Evolutionary conservation across 768 basidiomycete genomes (phyloP).

Genomic region (Amanita jacksonii): DNA sequence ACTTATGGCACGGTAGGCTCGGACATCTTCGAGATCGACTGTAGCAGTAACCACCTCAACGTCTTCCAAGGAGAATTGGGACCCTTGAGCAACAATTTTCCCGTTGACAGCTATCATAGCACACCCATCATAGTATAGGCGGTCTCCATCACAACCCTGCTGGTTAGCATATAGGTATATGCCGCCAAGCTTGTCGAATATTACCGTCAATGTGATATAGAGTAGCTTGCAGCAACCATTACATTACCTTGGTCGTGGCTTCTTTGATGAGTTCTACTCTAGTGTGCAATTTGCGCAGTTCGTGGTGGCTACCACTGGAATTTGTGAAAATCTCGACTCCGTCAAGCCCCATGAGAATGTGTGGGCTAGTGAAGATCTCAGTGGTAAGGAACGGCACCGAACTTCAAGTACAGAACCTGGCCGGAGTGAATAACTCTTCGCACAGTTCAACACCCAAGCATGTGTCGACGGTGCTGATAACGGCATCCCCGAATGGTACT

Average conservation of each 20-base stretch:
- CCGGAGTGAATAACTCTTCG: constrained; percentile 95
- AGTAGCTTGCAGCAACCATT: neutral
- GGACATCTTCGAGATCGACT: constrained; percentile 93
- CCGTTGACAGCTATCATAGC: constrained; percentile 96
- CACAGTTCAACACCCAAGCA: constrained; percentile 96
- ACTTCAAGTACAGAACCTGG: constrained; percentile 57
- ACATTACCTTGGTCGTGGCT: constrained; percentile 80
- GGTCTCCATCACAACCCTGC: constrained; percentile 97
- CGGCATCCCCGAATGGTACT: constrained; percentile 94
- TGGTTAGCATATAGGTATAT: constrained; percentile 98
- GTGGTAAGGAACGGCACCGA: neutral
- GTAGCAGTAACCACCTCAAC: constrained; percentile 96
- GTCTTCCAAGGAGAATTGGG: constrained; percentile 92
- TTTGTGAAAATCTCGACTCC: constrained; percentile 99
- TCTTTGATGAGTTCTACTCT: constrained; percentile 95
- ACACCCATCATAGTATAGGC: constrained; percentile 96
- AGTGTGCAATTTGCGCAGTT: constrained; percentile 89
- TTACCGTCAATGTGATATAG: constrained; percentile 4
- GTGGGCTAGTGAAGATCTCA: constrained; percentile 50
- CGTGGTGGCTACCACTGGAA: constrained; percentile 97
- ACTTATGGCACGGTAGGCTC: constrained; percentile 76
- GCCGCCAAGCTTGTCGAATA: constrained; percentile 66
- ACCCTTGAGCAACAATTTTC: constrained; percentile 84
- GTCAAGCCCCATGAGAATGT: constrained; percentile 95
- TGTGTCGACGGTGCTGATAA: constrained; percentile 88